Base-by-base conservation (phyloP, 371 early-diverging fungal genomes). In the Lichtheimia hyalospora region DNA sequence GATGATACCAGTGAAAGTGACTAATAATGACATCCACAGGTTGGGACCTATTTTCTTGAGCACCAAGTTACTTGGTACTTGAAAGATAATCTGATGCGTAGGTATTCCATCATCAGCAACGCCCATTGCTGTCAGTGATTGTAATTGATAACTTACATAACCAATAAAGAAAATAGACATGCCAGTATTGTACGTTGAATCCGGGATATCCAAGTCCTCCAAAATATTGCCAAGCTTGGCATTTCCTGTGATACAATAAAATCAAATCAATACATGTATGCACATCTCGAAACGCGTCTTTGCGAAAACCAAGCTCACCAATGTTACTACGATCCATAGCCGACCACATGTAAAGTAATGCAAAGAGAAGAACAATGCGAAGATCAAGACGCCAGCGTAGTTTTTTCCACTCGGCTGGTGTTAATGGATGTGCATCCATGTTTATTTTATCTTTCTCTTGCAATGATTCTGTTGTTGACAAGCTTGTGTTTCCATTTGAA, bases 51-150 rank as follows among this genome's bases (percentile, higher is more conserved):
- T 60, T 4, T 62, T 70, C 54, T 91, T 87, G 52, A 88, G 74
- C 64, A 88, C 58, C 60, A 91, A 68, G 66, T 90, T 91, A 43
- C 87, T 88, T 6, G 90, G 89, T 18, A 88, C 70, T 63, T 91
- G 90, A 52, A 84, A 81, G 21, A 88, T 42, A 49, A 86, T 71
- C 81, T 83, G 23, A 5, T 46, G 2, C n/a, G 1, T 24, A 23
- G n/a, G n/a, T 10, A 5, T 24, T 25, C 8, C 43, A 24, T 40
- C 46, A 40, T 43, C 46, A 27, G 34, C 34, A 43, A 15, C 40
- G 6, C 40, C n/a, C 1, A 52, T 24, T 8, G 40, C 18, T 40
- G n/a, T n/a, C n/a, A n/a, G n/a, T n/a, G n/a, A n/a, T 52, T 52
- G 2, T 28, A 41, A 16, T 18, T 27, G 16, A 40, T 68, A 34